These are phyloP conservation scores for Ramalina intermedia DNA, from an alignment of 495 filamentous ascomycete species.

Conservation along the genomic window DNA sequence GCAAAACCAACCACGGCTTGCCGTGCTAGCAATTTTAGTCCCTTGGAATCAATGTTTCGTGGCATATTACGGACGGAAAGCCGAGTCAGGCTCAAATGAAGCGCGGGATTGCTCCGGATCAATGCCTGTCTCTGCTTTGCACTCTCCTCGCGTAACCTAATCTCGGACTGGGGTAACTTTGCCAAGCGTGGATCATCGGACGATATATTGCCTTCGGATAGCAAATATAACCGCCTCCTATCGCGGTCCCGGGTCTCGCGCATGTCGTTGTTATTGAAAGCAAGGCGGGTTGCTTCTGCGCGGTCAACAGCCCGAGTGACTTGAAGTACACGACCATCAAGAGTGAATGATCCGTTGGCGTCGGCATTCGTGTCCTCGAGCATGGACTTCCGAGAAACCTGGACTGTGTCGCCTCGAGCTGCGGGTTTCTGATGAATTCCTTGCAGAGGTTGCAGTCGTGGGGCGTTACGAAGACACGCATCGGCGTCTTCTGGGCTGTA, in stretches of 20 bases:
- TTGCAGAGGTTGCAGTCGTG: constrained; percentile 30
- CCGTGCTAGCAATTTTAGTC: constrained; percentile 79
- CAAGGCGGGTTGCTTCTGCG: constrained; percentile 58
- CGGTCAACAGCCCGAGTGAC: constrained; percentile 72
- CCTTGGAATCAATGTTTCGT: constrained; percentile 67
- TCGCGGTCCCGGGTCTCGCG: constrained; percentile 65
- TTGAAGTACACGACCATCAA: constrained; percentile 78
- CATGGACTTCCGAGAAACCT: constrained; percentile 51
- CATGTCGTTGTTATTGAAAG: constrained; percentile 46
- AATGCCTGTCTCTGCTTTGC: constrained; percentile 77
- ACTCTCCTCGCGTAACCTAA: constrained; percentile 77
- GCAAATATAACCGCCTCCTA: constrained; percentile 81
- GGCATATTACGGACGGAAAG: constrained; percentile 92
- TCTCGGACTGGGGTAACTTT: constrained; percentile 61
- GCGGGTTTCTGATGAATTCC: constrained; percentile 24
- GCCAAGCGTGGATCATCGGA: constrained; percentile 57
- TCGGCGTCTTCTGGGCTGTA: constrained; percentile 57
- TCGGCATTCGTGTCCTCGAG: constrained; percentile 71
- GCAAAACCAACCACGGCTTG: constrained; percentile 88
- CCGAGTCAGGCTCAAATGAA: constrained; percentile 82
- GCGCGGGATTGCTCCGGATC: constrained; percentile 74
- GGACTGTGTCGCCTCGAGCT: constrained; percentile 18
- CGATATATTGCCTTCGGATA: constrained; percentile 72
- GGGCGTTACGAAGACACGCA: constrained; percentile 58
- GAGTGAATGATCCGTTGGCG: constrained; percentile 64